A percentile compares a stretch with the other conserved stretches of the same genome.
Evolutionary conservation across 768 basidiomycete genomes (phyloP).

Genomic region (Dendrothele bispora): DNA sequence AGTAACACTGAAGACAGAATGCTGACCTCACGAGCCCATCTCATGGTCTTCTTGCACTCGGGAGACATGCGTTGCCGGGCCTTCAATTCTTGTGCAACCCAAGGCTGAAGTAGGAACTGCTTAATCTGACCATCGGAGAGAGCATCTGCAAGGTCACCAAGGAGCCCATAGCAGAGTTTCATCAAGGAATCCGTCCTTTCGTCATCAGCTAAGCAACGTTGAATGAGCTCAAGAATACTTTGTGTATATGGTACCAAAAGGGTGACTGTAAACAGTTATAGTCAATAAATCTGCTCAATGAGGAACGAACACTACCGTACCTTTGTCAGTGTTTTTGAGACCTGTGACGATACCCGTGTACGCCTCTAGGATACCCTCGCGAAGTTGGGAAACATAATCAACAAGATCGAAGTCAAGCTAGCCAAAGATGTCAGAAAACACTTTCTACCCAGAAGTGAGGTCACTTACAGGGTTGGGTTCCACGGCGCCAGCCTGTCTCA

Average conservation of each 20-base stretch:
- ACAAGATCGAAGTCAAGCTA: constrained; percentile 86
- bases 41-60: constrained; percentile 86
- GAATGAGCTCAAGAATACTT: constrained; percentile 78
- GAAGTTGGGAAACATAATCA: constrained; percentile 86
- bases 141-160: constrained; percentile 91
- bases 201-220: constrained; percentile 75
- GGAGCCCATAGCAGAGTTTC: constrained; percentile 76
- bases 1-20: not conserved
- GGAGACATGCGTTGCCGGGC: constrained; percentile 69
- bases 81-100: constrained; percentile 75
- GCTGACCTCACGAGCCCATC: constrained; percentile 91
- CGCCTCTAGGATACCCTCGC: constrained; percentile 96
- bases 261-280: constrained; percentile 28
- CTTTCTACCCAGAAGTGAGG: not conserved
- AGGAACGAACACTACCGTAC: constrained; percentile 37
- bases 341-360: constrained; percentile 94
- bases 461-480: constrained; percentile 80
- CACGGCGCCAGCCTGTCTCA: constrained; percentile 87
- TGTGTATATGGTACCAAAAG: constrained; percentile 70
- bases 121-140: constrained; percentile 84
- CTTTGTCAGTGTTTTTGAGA: constrained; percentile 80
- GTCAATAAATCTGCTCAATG: not conserved
- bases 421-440: constrained; percentile 8
- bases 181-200: constrained; percentile 80
- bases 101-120: constrained; percentile 72